phyloP scores from a whole-genome alignment of 2,329 filamentous ascomycete species.

The Penicillium sp. region DNA sequence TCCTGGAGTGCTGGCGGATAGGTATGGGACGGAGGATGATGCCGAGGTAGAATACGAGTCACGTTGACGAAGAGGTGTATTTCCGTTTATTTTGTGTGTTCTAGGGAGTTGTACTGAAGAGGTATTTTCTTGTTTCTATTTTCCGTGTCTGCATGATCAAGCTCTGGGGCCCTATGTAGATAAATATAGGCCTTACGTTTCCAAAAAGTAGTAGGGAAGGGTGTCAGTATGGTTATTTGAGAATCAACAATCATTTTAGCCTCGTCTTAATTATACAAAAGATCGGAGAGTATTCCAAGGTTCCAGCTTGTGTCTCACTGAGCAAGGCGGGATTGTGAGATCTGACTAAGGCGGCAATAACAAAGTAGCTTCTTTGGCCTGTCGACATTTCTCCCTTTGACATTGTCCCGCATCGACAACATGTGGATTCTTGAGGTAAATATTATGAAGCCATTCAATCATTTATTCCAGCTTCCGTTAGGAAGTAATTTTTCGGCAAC shows the following conservation, averaged over 20 bases:
- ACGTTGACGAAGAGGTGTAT: conserved; percentile 25
- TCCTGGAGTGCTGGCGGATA: conserved; percentile 1
- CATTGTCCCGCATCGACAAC: conserved; percentile 9
- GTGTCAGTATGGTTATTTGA: too few relatives aligned
- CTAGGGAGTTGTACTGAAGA: conserved; percentile 33
- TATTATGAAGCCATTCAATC: neutral
- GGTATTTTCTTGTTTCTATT: conserved; percentile 24
- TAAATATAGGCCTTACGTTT: conserved; percentile 17
- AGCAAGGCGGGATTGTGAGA: neutral
- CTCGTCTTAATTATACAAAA: neutral
- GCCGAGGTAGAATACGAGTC: conserved; percentile 19
- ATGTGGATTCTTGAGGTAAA: conserved; percentile 22
- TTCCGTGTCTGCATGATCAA: conserved; percentile 19
- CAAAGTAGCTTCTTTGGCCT: conserved; percentile 21
- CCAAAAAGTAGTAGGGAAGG: conserved; percentile 13
- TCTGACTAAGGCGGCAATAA: conserved; percentile 26
- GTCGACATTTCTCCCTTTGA: conserved; percentile 2
- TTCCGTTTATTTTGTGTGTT: conserved; percentile 30
- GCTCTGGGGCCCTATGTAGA: conserved; percentile 11
- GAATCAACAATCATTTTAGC: too few relatives aligned
- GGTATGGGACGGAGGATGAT: conserved; percentile 8
- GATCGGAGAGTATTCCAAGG: neutral
- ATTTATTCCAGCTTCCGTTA: neutral
- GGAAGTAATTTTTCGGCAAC: neutral
- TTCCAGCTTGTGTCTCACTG: neutral